Percentiles rank a stretch among this genome's conserved stretches.
These are phyloP conservation scores for Neofusicoccum kwambonambiense DNA, from an alignment of 2,329 filamentous ascomycete species.

Conservation along the genomic window DNA sequence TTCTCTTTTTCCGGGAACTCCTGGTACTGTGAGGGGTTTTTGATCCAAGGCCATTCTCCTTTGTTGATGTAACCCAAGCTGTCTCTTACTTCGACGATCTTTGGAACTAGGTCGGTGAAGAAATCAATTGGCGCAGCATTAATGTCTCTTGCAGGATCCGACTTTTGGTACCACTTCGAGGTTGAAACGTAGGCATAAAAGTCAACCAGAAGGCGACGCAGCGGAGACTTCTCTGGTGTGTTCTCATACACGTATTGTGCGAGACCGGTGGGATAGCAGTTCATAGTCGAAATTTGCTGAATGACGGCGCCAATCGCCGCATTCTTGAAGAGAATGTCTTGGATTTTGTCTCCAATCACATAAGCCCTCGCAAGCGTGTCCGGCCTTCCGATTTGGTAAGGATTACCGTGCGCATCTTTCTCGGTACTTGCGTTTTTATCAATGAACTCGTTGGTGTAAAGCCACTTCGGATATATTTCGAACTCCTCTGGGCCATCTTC, in stretches of 20 bases:
- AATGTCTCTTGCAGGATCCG: too few species aligned
- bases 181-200: neutral
- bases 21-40: too few species aligned
- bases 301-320: slow-evolving; percentile 23
- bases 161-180: too few species aligned
- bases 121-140: too few species aligned
- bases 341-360: slow-evolving; percentile 24
- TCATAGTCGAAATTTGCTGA: neutral
- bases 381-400: too few species aligned
- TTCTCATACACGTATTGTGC: neutral
- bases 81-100: too few species aligned
- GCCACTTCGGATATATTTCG: slow-evolving; percentile 18
- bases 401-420: too few species aligned
- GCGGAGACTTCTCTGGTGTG: neutral
- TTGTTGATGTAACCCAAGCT: too few species aligned
- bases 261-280: neutral
- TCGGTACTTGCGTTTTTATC: neutral
- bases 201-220: neutral
- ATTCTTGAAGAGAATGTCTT: slow-evolving; percentile 28
- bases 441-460: slow-evolving; percentile 15
- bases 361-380: slow-evolving; percentile 23
- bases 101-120: too few species aligned
- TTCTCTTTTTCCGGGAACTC: too few species aligned
- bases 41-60: too few species aligned
- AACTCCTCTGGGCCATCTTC: slow-evolving; percentile 1